phyloP scores from a whole-genome alignment of 768 basidiomycete genomes.

The Xerocomus spinulosus region DNA sequence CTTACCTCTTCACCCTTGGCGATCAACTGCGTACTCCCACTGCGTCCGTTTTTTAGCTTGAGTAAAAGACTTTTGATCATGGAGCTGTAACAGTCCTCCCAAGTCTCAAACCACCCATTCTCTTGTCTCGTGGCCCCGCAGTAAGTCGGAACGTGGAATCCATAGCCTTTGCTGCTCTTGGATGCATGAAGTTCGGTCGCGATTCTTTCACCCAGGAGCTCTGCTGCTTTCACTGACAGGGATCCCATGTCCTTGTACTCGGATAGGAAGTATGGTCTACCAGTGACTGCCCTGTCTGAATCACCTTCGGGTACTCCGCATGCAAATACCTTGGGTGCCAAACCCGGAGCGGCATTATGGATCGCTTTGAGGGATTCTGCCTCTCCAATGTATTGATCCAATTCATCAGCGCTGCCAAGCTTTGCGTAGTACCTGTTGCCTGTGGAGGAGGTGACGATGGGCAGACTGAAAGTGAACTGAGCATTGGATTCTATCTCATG shows the following conservation, averaged over 20 bases:
- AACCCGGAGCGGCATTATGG: conserved; percentile 56
- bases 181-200: conserved; percentile 63
- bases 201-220: conserved; percentile 52
- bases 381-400: conserved; percentile 67
- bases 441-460: conserved; percentile 51
- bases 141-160: conserved; percentile 70
- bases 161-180: conserved; percentile 54
- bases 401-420: conserved; percentile 44
- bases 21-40: conserved; percentile 42
- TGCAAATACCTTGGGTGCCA: conserved; percentile 56
- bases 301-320: conserved; percentile 36
- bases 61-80: conserved; percentile 57
- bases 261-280: conserved; percentile 62
- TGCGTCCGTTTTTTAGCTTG: conserved; percentile 41
- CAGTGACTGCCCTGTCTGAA: conserved; percentile 28
- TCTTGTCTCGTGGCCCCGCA: conserved; percentile 67
- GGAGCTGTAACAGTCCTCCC: conserved; percentile 63
- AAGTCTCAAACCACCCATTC: conserved; percentile 70
- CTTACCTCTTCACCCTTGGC: conserved; percentile 49
- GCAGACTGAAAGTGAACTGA: conserved; percentile 42
- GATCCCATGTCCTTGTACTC: conserved; percentile 62
- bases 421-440: conserved; percentile 63
- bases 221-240: conserved; percentile 44
- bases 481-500: conserved; percentile 46
- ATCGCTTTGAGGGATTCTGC: conserved; percentile 65